Conservation (phyloP, 1,284 basidiomycete species). For the Ustilago cynodontis region DNA sequence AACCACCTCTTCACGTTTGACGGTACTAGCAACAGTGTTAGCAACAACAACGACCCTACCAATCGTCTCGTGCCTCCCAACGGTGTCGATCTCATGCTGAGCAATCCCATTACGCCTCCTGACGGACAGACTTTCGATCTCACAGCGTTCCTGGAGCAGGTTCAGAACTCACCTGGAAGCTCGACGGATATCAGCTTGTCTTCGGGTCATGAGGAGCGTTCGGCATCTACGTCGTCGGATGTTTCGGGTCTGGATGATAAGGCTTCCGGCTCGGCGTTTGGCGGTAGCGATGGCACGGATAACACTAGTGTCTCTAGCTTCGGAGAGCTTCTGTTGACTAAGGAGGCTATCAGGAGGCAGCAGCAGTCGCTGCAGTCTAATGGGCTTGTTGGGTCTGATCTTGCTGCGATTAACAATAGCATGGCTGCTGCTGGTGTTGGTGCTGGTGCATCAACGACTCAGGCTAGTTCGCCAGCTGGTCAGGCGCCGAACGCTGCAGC, state of each 20-base stretch:
- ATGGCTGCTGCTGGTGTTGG: slow-evolving; percentile 3
- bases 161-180: slow-evolving; percentile 52
- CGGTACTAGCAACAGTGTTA: not conserved
- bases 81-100: slow-evolving; percentile 47
- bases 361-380: slow-evolving; percentile 36
- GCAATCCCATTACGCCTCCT: slow-evolving; percentile 46
- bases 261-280: slow-evolving; percentile 24
- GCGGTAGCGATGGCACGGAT: slow-evolving; percentile 35
- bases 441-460: slow-evolving; percentile 14
- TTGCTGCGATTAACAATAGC: not conserved
- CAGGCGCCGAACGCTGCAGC: slow-evolving; percentile 17
- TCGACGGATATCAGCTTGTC: slow-evolving; percentile 42
- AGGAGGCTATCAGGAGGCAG: slow-evolving; percentile 38
- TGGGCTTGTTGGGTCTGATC: not conserved
- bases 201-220: slow-evolving; percentile 38
- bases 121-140: slow-evolving; percentile 55
- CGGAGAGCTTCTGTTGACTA: slow-evolving; percentile 35
- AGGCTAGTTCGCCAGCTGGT: slow-evolving; percentile 21
- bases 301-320: slow-evolving; percentile 44
- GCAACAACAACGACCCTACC: slow-evolving; percentile 15
- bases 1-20: slow-evolving; percentile 37
- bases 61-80: slow-evolving; percentile 46
- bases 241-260: slow-evolving; percentile 35
- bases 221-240: slow-evolving; percentile 36
- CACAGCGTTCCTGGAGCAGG: slow-evolving; percentile 55